Conservation (phyloP, 164 flowering plant genomes). For the Magnolia changhungtana region DNA sequence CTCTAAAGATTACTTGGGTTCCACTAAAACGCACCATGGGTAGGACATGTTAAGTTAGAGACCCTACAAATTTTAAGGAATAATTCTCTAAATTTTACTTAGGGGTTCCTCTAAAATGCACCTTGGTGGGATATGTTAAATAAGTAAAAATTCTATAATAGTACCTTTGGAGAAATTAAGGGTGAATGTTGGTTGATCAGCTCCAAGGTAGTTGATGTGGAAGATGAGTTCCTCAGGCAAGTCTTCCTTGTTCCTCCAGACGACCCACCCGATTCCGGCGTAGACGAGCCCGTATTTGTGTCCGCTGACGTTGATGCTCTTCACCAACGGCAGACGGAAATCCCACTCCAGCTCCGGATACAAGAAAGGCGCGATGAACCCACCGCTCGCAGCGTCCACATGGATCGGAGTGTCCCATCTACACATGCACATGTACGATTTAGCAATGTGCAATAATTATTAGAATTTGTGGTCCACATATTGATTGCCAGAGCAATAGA, state of each 20-base stretch:
- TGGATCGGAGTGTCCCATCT: conserved; percentile 42
- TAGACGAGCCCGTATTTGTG: conserved; percentile 46
- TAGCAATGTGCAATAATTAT: neutral
- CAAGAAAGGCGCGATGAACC: conserved; percentile 20
- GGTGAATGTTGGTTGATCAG: conserved; percentile 51
- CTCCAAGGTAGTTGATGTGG: conserved; percentile 44
- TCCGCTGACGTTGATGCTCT: conserved; percentile 44
- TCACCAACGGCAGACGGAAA: conserved; percentile 38
- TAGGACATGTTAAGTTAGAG: too few species aligned
- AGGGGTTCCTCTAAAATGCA: too few species aligned
- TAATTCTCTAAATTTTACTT: conserved; percentile 20
- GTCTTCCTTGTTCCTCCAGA: conserved; percentile 44
- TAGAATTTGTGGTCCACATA: neutral
- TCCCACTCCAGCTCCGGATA: conserved; percentile 46
- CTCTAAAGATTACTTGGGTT: too few species aligned
- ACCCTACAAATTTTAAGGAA: too few species aligned
- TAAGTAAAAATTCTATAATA: neutral
- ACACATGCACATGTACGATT: neutral
- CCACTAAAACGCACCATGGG: too few species aligned
- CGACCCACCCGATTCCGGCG: conserved; percentile 42
- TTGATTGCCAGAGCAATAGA: too few species aligned
- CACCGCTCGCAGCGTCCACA: conserved; percentile 23
- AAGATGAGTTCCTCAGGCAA: conserved; percentile 47
- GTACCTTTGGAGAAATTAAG: conserved; percentile 49
- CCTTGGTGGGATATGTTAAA: too few species aligned